phyloP scores from a whole-genome alignment of 2,329 filamentous ascomycete genomes.

The Colletotrichum endophyticum region DNA sequence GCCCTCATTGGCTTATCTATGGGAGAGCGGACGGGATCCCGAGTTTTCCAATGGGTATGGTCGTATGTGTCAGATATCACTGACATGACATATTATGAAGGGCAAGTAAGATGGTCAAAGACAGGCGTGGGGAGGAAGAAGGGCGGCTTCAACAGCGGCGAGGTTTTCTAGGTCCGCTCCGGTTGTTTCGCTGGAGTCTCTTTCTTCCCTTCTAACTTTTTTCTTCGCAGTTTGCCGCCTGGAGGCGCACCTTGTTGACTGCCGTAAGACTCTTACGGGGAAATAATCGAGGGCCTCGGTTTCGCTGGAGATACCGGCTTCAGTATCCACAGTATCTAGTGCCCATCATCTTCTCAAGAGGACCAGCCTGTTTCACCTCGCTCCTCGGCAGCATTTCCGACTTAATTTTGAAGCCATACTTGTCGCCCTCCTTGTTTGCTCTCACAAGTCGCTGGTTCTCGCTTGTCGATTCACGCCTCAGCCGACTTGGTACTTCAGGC shows the following conservation, averaged over 20 bases:
- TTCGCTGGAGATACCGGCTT: not conserved
- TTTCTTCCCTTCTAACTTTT: too few species aligned
- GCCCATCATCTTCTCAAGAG: not conserved
- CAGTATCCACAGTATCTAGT: too few species aligned
- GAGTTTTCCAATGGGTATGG: not conserved
- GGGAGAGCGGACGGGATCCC: not conserved
- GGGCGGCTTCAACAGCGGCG: too few species aligned
- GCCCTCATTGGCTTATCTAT: too few species aligned
- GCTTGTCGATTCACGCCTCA: too few species aligned
- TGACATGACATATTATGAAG: not conserved
- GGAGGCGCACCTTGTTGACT: too few species aligned
- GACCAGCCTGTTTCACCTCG: not conserved
- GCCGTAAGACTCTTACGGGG: too few species aligned
- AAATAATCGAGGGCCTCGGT: too few species aligned
- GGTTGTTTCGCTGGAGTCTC: not conserved
- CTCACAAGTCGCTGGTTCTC: too few species aligned
- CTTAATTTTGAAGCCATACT: not conserved
- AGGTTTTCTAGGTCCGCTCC: not conserved
- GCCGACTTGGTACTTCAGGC: not conserved
- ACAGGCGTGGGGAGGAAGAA: not conserved
- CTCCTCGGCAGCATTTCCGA: too few species aligned
- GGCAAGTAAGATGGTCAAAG: not conserved
- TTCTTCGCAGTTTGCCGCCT: too few species aligned
- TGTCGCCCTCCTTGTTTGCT: not conserved
- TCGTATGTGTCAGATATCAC: rapidly evolving